These are phyloP conservation scores for Porpolomopsis calyptriformis DNA, from an alignment of 768 basidiomycete species.

Conservation along the genomic window DNA sequence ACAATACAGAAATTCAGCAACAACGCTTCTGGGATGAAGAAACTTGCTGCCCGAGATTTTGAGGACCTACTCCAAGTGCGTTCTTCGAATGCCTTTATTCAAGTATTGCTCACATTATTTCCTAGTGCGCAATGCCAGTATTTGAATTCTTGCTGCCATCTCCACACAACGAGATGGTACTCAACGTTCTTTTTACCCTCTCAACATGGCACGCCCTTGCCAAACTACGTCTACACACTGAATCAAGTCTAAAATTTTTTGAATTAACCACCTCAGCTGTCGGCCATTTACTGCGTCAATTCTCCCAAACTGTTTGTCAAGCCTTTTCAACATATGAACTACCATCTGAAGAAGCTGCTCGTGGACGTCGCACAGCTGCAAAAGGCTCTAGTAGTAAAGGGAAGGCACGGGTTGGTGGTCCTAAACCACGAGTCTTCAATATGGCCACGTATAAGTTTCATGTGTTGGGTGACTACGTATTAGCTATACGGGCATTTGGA, in stretches of 20 bases:
- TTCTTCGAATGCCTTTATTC: too few relatives aligned
- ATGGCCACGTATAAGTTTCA: constrained; percentile 29
- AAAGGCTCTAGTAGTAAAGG: neutral
- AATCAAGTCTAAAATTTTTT: constrained; percentile 20
- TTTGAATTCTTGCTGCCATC: constrained; percentile 27
- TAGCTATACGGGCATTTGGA: constrained; percentile 21
- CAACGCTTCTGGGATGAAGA: constrained; percentile 15
- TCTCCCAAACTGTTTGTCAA: constrained; percentile 17
- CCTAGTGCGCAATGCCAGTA: constrained; percentile 26
- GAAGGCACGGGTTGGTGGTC: neutral
- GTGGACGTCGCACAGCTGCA: constrained; percentile 11
- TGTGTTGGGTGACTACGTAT: constrained; percentile 26
- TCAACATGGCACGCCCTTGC: constrained; percentile 30
- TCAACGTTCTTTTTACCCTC: constrained; percentile 24
- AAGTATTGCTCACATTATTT: too few relatives aligned
- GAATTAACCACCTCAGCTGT: constrained; percentile 15
- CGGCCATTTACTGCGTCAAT: constrained; percentile 19
- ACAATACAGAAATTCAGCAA: constrained; percentile 16
- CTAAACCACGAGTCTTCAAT: constrained; percentile 17
- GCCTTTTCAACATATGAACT: constrained; percentile 23
- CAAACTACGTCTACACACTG: constrained; percentile 31
- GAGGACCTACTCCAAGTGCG: constrained; percentile 23
- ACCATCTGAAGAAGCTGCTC: constrained; percentile 27
- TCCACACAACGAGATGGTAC: constrained; percentile 17
- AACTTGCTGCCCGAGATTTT: constrained; percentile 19